Evolutionary conservation across 129 eudicot species (phyloP), one percentile per base, ranked within the genome.

Genomic region (Cynara cardunculus): DNA sequence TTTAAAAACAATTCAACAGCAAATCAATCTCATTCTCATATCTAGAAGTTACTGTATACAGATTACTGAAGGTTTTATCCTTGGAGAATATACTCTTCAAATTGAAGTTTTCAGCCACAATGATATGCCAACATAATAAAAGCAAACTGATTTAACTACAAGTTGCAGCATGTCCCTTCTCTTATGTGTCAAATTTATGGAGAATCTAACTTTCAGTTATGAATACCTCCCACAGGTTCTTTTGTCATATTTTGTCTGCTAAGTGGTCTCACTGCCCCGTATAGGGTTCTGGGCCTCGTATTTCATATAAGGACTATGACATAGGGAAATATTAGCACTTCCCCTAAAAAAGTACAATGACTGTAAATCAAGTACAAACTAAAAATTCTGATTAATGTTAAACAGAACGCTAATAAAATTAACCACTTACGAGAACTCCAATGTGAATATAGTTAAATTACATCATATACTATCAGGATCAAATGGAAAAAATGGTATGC

Each of bases 111-210:
- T 56, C 21, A 18, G 59, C 59, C 59, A 46, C 19, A 46, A 14
- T 1, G 19, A 46, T 14, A 78, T 69, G 34, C 4, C 12, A 46
- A 11, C 53, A 78, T 69, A 46, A 27, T 28, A 46, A n/a, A n/a
- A 56, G 26, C 39, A 14, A 49, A 31, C 82, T 79, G 82, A 79
- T 44, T 78, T 49, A 22, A 69, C 76, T 69, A 49, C 69, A 49
- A 19, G 31, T 46, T 70, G 82, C 31, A 49, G 26, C 73, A 30
- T 44, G 49, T 69, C 27, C 31, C 72, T 70, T 79, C 70, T 7
- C 34, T 71, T 39, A 69, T 78, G 82, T 70, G 24, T 56, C 65
- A 56, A 56, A 56, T n/a, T 46, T 12, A 61, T 28, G 71, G 72
- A 69, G 68, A 19, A 53, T 49, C 76, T 69, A 49, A 18, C 35